Percentiles rank a stretch among this genome's conserved stretches.
Conservation (phyloP, 352 stramenopile species). For the Pythium dissotocum region DNA sequence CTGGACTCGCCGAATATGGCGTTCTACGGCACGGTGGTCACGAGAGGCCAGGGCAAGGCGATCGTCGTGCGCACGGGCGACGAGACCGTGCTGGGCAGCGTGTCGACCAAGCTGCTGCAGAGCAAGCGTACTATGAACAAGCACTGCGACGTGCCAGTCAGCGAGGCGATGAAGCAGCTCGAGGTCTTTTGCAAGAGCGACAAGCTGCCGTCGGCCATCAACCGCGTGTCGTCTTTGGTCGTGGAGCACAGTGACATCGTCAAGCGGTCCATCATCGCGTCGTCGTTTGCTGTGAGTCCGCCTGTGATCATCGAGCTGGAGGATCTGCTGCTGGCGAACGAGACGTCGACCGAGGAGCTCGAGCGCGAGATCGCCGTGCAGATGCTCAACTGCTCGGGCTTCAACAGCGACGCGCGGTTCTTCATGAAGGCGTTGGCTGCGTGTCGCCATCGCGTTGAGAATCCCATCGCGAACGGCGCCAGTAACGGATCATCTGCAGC, state of each 20-base stretch:
- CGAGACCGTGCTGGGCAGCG: conserved; percentile 45
- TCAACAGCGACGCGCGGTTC: conserved; percentile 38
- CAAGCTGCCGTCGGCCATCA: conserved; percentile 36
- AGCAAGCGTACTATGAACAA: conserved; percentile 28
- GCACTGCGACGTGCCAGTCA: conserved; percentile 33
- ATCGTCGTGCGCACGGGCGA: conserved; percentile 51
- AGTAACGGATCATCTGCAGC: conserved; percentile 2
- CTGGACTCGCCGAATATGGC: conserved; percentile 52
- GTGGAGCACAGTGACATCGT: conserved; percentile 49
- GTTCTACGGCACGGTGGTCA: conserved; percentile 54
- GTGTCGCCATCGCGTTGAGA: conserved; percentile 40
- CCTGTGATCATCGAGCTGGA: conserved; percentile 49
- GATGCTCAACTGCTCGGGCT: conserved; percentile 37
- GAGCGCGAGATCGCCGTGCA: conserved; percentile 50
- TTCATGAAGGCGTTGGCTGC: conserved; percentile 49
- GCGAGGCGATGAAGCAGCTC: conserved; percentile 43
- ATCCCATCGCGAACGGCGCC: neutral
- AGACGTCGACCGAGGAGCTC: conserved; percentile 41
- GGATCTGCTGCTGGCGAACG: conserved; percentile 42
- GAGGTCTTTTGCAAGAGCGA: conserved; percentile 47
- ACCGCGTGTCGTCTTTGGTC: conserved; percentile 42
- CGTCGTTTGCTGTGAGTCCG: conserved; percentile 44
- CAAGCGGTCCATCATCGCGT: conserved; percentile 42
- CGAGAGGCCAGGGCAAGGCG: conserved; percentile 41
- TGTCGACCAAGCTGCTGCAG: conserved; percentile 38